Evolutionary conservation across 2,329 filamentous ascomycete species (phyloP), one percentile per base, ranked within the genome.

Genomic region (Immersiporthe knoxdaviesiana): DNA sequence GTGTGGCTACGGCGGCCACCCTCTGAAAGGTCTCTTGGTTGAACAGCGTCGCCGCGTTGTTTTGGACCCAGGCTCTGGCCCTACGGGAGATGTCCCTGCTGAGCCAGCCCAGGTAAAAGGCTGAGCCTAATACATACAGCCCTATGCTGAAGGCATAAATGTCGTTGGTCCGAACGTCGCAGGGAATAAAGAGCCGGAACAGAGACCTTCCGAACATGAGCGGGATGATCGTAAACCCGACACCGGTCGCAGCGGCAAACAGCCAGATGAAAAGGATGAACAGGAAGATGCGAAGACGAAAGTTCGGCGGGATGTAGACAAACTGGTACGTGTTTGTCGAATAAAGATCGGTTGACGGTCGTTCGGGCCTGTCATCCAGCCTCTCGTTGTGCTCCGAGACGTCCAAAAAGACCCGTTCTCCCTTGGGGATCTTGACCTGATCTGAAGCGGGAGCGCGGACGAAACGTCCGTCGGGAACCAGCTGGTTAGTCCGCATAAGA

Each of bases 71-170:
- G 4, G 72, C 74, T 70, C 71, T 77, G 50, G 78, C 70, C 54
- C 77, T 79, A 16, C 67, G 59, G 54, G 77, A 75, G 24, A 85
- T 78, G 73, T 77, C 74, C 16, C 78, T 81, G 24, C 84, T 73
- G 76, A 90, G 87, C 72, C 89, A 81, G 37, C 85, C 73, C 56
- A 86, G 79, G 77, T 94, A 97, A 2, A 87, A 81, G 1, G 88
- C 76, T 4, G 87, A 88, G 14, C 92, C 93, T 5, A 97, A 84
- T 35, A 93, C 83, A 77, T 97, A 97, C 54, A 97, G 86, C 18
- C 96, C 96, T 39, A 96, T 89, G 65, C 93, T 97, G 78, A 97
- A 97, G 16, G 96, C 95, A 75, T 99, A 98, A 35, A 99, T 92
- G 78, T 99, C 96, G 79, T 98, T 99, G 76, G 95, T 91, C 54